These are phyloP conservation scores for Eutypa lata DNA, from an alignment of 2,329 filamentous ascomycete species.

Conservation along the genomic window DNA sequence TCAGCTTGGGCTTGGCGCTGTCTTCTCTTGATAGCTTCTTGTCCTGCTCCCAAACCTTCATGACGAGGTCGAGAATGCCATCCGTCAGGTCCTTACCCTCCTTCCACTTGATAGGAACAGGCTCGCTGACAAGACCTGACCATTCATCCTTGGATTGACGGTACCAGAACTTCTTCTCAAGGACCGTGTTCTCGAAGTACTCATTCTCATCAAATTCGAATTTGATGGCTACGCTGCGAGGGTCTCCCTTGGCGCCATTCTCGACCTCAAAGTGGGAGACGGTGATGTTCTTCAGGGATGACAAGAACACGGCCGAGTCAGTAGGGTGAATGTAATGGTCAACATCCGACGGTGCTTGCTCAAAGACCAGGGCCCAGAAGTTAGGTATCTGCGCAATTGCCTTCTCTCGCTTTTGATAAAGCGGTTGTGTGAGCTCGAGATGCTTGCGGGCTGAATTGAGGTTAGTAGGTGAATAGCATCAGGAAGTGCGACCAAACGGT, in stretches of 20 bases:
- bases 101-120: slow-evolving; percentile 87
- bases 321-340: slow-evolving; percentile 83
- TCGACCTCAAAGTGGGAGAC: slow-evolving; percentile 81
- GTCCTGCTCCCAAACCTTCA: slow-evolving; percentile 65
- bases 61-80: slow-evolving; percentile 72
- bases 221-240: slow-evolving; percentile 72
- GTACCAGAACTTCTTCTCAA: slow-evolving; percentile 94
- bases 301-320: slow-evolving; percentile 71
- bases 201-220: slow-evolving; percentile 82
- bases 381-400: slow-evolving; percentile 71
- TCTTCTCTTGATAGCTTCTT: slow-evolving; percentile 37
- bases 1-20: slow-evolving; percentile 31
- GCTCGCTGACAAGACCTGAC: slow-evolving; percentile 80
- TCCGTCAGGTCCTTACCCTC: slow-evolving; percentile 78
- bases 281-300: slow-evolving; percentile 63
- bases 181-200: slow-evolving; percentile 70
- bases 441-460: slow-evolving; percentile 64
- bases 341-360: slow-evolving; percentile 80
- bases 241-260: slow-evolving; percentile 62
- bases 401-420: slow-evolving; percentile 74
- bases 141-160: slow-evolving; percentile 66
- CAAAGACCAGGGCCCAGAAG: slow-evolving; percentile 95
- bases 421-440: slow-evolving; percentile 61
- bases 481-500: too few relatives aligned
- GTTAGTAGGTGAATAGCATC: slow-evolving; percentile 6